Conservation (phyloP, 2,329 filamentous ascomycete genomes). For the Xylariaceae sp. region DNA sequence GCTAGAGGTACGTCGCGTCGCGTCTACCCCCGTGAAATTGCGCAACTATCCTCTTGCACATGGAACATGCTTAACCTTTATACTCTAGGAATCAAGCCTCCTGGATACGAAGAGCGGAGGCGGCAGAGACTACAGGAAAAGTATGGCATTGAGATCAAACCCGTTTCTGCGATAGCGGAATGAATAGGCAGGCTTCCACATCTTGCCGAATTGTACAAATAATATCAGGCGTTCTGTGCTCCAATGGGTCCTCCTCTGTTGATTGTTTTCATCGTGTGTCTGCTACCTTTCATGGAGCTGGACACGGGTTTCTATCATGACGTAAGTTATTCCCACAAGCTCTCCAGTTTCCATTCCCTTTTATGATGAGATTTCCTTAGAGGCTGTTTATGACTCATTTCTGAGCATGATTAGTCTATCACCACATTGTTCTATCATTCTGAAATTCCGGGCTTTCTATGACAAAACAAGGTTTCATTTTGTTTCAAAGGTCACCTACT, state of each 20-base stretch:
- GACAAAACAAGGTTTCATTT: not conserved
- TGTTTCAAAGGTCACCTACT: not conserved
- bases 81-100: conserved; percentile 64
- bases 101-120: conserved; percentile 80
- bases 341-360: conserved; percentile 1
- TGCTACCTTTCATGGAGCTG: not conserved
- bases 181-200: conserved; percentile 18
- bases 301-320: not conserved
- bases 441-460: conserved; percentile 16
- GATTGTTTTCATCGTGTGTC: conserved; percentile 7
- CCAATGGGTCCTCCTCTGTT: conserved; percentile 7
- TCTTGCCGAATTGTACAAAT: conserved; percentile 25
- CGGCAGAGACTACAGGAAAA: conserved; percentile 75
- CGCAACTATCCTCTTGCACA: not conserved
- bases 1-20: conserved; percentile 59
- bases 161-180: conserved; percentile 50
- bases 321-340: conserved; percentile 12
- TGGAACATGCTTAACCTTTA: not conserved
- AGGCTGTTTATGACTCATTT: conserved; percentile 37
- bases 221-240: conserved; percentile 21
- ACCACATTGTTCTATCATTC: conserved; percentile 34
- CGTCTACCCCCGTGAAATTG: not conserved
- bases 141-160: conserved; percentile 79
- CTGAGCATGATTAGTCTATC: conserved; percentile 33
- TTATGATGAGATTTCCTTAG: conserved; percentile 33